phyloP scores from a whole-genome alignment of 441 rosid genomes.

The Pelargonium myrrhifolium region DNA sequence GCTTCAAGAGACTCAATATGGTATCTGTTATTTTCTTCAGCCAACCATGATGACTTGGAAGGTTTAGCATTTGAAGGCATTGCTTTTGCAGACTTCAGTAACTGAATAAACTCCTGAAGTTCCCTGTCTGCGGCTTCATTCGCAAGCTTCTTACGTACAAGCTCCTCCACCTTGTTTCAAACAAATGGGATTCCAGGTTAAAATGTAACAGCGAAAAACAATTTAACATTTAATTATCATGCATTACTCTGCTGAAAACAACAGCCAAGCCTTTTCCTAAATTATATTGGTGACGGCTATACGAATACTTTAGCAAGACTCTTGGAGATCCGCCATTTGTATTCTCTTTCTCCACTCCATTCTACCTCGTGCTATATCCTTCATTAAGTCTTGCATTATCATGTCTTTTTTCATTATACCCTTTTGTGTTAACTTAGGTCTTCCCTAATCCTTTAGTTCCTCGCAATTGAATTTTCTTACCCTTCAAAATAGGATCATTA shows the following conservation, averaged over 20 bases:
- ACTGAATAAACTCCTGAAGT: conserved; percentile 59
- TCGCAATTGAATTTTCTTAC: neutral
- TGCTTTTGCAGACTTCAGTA: conserved; percentile 62
- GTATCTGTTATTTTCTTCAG: conserved; percentile 47
- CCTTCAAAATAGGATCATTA: neutral
- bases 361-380: neutral
- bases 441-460: neutral
- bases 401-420: neutral
- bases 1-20: conserved; percentile 69
- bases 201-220: neutral
- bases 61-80: conserved; percentile 62
- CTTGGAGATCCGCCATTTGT: neutral
- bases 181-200: neutral
- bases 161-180: conserved; percentile 65
- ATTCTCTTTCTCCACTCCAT: neutral
- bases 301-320: neutral
- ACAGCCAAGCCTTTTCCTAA: neutral
- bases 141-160: conserved; percentile 49
- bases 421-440: neutral
- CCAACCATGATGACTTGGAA: conserved; percentile 66
- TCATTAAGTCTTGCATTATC: neutral
- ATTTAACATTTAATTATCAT: neutral
- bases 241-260: neutral
- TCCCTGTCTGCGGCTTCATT: conserved; percentile 77
- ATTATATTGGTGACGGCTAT: neutral